Conservation (phyloP, 2,329 filamentous ascomycete genomes). For the Bimuria novae-zelandiae region DNA sequence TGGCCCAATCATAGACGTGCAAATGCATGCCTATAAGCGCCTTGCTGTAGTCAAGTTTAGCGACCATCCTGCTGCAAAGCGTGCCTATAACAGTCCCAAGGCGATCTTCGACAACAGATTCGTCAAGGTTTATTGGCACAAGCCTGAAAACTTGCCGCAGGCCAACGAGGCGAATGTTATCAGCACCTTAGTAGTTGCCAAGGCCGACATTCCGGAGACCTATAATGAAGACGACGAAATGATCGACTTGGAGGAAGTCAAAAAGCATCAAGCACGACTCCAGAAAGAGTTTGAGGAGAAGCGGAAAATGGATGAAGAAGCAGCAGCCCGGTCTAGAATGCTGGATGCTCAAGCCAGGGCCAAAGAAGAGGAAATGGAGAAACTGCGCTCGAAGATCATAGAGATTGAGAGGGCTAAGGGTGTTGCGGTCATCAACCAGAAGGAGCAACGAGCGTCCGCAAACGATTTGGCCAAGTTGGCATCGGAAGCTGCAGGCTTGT, state of each 20-base stretch:
- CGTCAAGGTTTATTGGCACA: constrained; percentile 82
- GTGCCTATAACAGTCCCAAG: constrained; percentile 76
- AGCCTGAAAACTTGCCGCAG: constrained; percentile 41
- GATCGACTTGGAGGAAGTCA: constrained; percentile 72
- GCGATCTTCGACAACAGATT: constrained; percentile 85
- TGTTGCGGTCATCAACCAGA: neutral
- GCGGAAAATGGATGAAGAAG: constrained; percentile 63
- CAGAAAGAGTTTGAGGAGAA: constrained; percentile 72
- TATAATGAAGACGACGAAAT: constrained; percentile 53
- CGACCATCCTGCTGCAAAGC: constrained; percentile 67
- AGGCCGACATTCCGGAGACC: constrained; percentile 14
- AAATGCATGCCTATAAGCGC: constrained; percentile 68
- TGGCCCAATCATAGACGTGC: constrained; percentile 66
- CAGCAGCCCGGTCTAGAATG: constrained; percentile 65
- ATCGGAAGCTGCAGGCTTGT: constrained; percentile 65
- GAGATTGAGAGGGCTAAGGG: constrained; percentile 45
- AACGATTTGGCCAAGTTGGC: constrained; percentile 28
- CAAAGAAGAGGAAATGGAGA: constrained; percentile 68
- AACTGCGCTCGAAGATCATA: constrained; percentile 66
- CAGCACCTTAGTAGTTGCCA: neutral
- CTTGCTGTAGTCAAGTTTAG: constrained; percentile 73
- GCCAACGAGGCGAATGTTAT: constrained; percentile 4
- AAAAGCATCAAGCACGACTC: constrained; percentile 70
- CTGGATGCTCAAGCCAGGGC: constrained; percentile 67
- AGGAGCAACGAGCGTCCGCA: constrained; percentile 15